Conservation (phyloP, 2,329 filamentous ascomycete species). For the Fusarium oxysporum region DNA sequence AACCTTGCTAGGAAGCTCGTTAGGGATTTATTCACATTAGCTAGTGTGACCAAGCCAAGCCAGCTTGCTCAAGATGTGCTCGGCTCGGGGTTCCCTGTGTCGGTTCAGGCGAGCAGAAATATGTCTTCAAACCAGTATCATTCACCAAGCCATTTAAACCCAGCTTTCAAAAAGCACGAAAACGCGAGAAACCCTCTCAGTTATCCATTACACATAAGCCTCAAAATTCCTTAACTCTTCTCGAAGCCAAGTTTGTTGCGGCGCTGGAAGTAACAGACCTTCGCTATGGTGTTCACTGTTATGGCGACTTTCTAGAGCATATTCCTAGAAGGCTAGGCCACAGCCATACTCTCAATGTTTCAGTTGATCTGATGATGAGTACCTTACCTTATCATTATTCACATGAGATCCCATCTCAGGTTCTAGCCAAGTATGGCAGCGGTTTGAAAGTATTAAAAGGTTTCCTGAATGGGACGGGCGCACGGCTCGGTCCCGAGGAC, state of each 20-base stretch:
- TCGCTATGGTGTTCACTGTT: slow-evolving; percentile 58
- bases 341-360: slow-evolving; percentile 57
- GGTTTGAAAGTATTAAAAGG: slow-evolving; percentile 43
- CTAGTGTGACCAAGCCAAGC: slow-evolving; percentile 56
- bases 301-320: slow-evolving; percentile 57
- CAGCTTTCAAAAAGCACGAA: not conserved
- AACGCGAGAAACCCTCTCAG: not conserved
- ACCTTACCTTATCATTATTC: slow-evolving; percentile 38
- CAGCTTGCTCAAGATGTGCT: slow-evolving; percentile 58
- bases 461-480: slow-evolving; percentile 33
- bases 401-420: slow-evolving; percentile 15
- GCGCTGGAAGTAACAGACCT: slow-evolving; percentile 54
- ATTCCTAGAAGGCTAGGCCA: slow-evolving; percentile 57
- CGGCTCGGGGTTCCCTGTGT: slow-evolving; percentile 58
- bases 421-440: slow-evolving; percentile 43
- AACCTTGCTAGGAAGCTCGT: too few relatives aligned
- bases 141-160: slow-evolving; percentile 36
- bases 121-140: slow-evolving; percentile 56
- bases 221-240: slow-evolving; percentile 20
- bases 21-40: too few relatives aligned
- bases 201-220: not conserved
- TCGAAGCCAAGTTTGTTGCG: slow-evolving; percentile 42
- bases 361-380: slow-evolving; percentile 45
- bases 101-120: slow-evolving; percentile 60
- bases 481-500: slow-evolving; percentile 42